Conservation (phyloP, 805 yeast genomes). For the Torulaspora microellipsoides region DNA sequence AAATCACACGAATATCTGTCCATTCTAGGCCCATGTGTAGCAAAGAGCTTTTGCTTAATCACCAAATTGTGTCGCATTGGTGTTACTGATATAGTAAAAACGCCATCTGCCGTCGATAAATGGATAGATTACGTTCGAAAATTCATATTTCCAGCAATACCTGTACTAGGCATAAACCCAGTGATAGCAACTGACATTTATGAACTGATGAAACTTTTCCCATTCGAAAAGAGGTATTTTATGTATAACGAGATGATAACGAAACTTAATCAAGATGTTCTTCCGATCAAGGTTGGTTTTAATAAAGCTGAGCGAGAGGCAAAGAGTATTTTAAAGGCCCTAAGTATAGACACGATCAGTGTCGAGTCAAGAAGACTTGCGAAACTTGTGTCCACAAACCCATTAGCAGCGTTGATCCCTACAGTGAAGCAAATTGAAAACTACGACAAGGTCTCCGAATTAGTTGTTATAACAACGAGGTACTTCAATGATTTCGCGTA, state of each 20-base stretch:
- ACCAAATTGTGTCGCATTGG: slow-evolving; percentile 62
- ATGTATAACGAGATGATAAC: slow-evolving; percentile 74
- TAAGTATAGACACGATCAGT: slow-evolving; percentile 73
- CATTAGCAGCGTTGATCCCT: slow-evolving; percentile 68
- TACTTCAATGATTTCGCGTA: slow-evolving; percentile 74
- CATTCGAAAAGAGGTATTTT: slow-evolving; percentile 63
- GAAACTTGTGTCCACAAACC: slow-evolving; percentile 67
- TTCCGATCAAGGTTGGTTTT: slow-evolving; percentile 53
- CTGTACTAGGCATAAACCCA: slow-evolving; percentile 51
- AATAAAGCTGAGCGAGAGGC: slow-evolving; percentile 73
- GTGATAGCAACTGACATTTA: slow-evolving; percentile 58
- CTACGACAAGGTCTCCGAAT: slow-evolving; percentile 76
- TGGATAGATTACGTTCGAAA: slow-evolving; percentile 66
- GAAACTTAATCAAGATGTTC: slow-evolving; percentile 51
- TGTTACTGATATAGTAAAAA: slow-evolving; percentile 26
- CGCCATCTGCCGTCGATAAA: slow-evolving; percentile 18
- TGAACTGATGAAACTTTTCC: slow-evolving; percentile 46
- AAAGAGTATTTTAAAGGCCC: slow-evolving; percentile 68
- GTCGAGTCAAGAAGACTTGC: slow-evolving; percentile 71
- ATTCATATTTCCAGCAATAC: slow-evolving; percentile 60
- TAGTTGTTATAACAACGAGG: slow-evolving; percentile 74
- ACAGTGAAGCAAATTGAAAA: slow-evolving; percentile 81
- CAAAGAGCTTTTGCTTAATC: slow-evolving; percentile 45
- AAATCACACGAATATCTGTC: slow-evolving; percentile 47
- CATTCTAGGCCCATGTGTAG: slow-evolving; percentile 52